phyloP scores from a whole-genome alignment of 352 stramenopile species.

The Phytophthora lateralis region DNA sequence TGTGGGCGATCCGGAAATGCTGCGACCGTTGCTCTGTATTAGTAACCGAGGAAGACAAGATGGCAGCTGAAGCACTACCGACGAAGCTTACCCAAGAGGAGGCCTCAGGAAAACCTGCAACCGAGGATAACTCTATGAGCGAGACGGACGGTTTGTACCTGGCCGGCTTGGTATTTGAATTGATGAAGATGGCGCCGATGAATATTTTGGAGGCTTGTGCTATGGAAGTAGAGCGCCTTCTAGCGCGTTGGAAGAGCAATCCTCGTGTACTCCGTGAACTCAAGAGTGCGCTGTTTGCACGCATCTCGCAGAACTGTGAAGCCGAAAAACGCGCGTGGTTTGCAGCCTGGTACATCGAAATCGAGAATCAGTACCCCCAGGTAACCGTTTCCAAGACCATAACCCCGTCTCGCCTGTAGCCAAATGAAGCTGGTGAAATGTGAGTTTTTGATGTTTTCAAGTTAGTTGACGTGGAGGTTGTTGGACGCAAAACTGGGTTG shows the following conservation, averaged over 20 bases:
- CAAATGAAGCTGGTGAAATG: conserved; percentile 5
- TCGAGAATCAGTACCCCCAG: conserved; percentile 43
- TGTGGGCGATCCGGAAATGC: conserved; percentile 62
- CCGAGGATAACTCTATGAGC: conserved; percentile 3
- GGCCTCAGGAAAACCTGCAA: background rate
- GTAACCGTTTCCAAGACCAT: background rate
- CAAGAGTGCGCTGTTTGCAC: conserved; percentile 47
- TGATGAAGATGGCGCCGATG: conserved; percentile 69
- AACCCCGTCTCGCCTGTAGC: conserved; percentile 27
- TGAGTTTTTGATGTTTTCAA: conserved; percentile 3
- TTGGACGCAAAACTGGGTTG: conserved; percentile 5
- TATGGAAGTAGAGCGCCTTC: conserved; percentile 50
- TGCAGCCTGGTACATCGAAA: conserved; percentile 62
- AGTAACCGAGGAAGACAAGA: conserved; percentile 28
- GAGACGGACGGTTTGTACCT: conserved; percentile 54
- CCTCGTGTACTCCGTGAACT: conserved; percentile 31
- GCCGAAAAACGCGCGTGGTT: conserved; percentile 67
- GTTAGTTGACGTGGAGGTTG: conserved; percentile 5
- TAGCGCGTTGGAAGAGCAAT: conserved; percentile 27
- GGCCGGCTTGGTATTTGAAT: conserved; percentile 55
- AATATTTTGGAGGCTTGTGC: conserved; percentile 40
- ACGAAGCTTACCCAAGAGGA: background rate
- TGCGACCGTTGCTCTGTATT: conserved; percentile 40
- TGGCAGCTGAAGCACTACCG: background rate
- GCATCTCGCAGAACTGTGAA: conserved; percentile 63